Evolutionary conservation across 192 early-diverging fungal species (phyloP).

Genomic region (Backusella tarrabulga): DNA sequence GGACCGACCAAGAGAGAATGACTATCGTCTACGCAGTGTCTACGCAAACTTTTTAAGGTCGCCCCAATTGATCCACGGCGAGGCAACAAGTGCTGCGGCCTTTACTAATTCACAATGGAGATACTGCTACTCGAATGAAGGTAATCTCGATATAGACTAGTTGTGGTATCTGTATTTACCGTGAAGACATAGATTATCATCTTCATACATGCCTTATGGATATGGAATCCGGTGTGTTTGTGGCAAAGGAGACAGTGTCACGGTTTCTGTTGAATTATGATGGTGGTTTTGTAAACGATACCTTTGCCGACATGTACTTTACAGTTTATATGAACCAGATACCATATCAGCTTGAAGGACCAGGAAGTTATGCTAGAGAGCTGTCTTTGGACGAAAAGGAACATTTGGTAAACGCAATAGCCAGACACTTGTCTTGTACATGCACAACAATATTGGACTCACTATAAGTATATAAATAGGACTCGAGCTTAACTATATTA

Average conservation of each 20-base stretch:
- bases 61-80: slow-evolving; percentile 52
- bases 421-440: background rate
- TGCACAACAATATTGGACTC: background rate
- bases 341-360: slow-evolving; percentile 47
- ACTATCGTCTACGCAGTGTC: slow-evolving; percentile 43
- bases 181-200: slow-evolving; percentile 33
- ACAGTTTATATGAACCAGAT: slow-evolving; percentile 53
- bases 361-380: background rate
- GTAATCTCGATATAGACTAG: slow-evolving; percentile 19
- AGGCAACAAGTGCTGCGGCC: slow-evolving; percentile 43
- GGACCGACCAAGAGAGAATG: slow-evolving; percentile 23
- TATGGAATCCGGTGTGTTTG: slow-evolving; percentile 50
- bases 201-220: slow-evolving; percentile 53
- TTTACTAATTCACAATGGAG: slow-evolving; percentile 52
- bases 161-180: background rate
- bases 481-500: background rate
- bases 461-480: background rate
- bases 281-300: slow-evolving; percentile 46
- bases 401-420: slow-evolving; percentile 1
- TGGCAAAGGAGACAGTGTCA: slow-evolving; percentile 44
- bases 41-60: slow-evolving; percentile 58
- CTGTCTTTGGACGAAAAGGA: background rate
- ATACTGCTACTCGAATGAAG: slow-evolving; percentile 55
- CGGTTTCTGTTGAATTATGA: slow-evolving; percentile 51
- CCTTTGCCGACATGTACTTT: slow-evolving; percentile 56